Evolutionary conservation across 495 filamentous ascomycete genomes (phyloP).

Genomic region (Hypomontagnella monticulosa): DNA sequence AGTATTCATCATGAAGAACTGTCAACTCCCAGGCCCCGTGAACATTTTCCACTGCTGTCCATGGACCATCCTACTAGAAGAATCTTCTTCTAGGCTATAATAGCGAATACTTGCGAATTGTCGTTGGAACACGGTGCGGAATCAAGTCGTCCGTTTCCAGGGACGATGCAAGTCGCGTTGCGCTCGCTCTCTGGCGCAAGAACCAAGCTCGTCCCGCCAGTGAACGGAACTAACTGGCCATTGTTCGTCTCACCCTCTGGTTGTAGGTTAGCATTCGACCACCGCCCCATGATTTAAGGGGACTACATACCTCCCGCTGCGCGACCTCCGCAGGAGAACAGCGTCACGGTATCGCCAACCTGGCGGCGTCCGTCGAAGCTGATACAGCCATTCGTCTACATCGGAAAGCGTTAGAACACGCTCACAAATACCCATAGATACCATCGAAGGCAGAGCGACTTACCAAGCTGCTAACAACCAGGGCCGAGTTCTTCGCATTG

Average conservation of each 20-base stretch:
- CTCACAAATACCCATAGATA: not conserved
- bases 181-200: conserved; percentile 54
- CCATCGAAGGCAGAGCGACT: not conserved
- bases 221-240: conserved; percentile 55
- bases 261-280: conserved; percentile 14
- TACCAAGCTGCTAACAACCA: conserved; percentile 60
- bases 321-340: conserved; percentile 65
- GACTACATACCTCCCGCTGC: conserved; percentile 57
- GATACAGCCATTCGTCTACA: conserved; percentile 58
- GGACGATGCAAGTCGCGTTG: conserved; percentile 53
- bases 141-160: conserved; percentile 51
- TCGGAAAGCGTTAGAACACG: conserved; percentile 14
- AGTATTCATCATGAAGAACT: no score
- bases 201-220: conserved; percentile 50
- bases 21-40: no score
- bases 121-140: conserved; percentile 53
- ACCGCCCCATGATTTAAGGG: not conserved
- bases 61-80: not conserved
- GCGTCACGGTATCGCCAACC: conserved; percentile 56
- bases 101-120: conserved; percentile 57
- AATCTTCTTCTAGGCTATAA: conserved; percentile 45
- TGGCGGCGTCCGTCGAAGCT: conserved; percentile 58
- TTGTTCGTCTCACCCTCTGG: conserved; percentile 54
- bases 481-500: conserved; percentile 47
- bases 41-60: no score